These are phyloP conservation scores for Trichoderma aggressivum DNA, from an alignment of 2,329 filamentous ascomycete species.

Conservation along the genomic window DNA sequence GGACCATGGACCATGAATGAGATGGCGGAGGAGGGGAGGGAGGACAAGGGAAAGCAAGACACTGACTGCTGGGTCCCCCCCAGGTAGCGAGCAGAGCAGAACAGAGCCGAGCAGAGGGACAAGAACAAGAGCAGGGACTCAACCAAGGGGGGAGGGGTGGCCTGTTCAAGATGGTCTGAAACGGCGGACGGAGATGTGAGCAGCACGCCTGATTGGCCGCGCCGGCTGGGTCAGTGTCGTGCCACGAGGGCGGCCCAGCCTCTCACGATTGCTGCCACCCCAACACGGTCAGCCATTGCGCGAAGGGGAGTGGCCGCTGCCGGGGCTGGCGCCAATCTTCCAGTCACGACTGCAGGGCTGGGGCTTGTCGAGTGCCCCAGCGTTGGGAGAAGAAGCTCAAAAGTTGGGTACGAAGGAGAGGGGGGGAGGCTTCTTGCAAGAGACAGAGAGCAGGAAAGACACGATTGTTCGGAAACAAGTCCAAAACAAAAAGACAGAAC, in stretches of 20 bases:
- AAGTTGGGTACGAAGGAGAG: conserved; percentile 5
- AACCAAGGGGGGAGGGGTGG: not conserved
- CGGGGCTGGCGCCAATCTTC: conserved; percentile 11
- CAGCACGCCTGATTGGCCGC: conserved; percentile 17
- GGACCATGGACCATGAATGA: not conserved
- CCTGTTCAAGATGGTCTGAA: conserved; percentile 4
- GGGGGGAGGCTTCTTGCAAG: not conserved
- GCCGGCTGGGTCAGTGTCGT: conserved; percentile 5
- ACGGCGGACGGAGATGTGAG: conserved; percentile 18
- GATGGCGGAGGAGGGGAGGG: not conserved
- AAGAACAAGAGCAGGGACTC: not conserved
- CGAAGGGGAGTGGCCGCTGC: conserved; percentile 3
- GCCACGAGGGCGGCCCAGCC: conserved; percentile 20
- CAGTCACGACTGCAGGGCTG: conserved; percentile 6
- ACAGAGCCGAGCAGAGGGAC: too few species aligned
- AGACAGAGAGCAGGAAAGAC: not conserved
- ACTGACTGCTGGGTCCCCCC: not conserved
- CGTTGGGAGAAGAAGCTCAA: conserved; percentile 6
- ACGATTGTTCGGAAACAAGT: not conserved
- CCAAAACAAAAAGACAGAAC: not conserved
- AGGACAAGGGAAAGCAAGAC: not conserved
- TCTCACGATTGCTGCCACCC: conserved; percentile 19
- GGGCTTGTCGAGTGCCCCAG: not conserved
- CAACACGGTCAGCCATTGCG: not conserved
- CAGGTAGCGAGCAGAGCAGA: not conserved